These are phyloP conservation scores for Aspergillus novoparasiticus DNA, from an alignment of 2,329 filamentous ascomycete genomes.

Conservation along the genomic window DNA sequence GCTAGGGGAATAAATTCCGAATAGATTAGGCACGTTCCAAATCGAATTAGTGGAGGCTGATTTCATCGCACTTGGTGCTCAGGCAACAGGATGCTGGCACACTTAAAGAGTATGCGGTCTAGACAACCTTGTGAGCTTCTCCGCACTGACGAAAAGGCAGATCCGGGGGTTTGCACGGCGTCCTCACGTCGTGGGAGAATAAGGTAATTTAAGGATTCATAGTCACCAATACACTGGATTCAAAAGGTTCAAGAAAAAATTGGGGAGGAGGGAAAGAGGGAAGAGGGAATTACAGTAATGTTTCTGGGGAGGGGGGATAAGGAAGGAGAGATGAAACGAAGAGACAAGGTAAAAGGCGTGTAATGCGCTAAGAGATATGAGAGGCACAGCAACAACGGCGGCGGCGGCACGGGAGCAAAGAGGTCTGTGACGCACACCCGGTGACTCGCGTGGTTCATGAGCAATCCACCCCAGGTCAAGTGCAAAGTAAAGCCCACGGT, in stretches of 20 bases:
- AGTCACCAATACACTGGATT: slow-evolving; percentile 8
- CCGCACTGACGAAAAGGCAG: slow-evolving; percentile 36
- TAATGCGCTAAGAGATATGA: slow-evolving; percentile 8
- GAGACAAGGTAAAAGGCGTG: slow-evolving; percentile 12
- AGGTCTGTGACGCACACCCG: slow-evolving; percentile 46
- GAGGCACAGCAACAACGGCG: slow-evolving; percentile 13
- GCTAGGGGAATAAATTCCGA: neutral
- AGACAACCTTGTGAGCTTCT: slow-evolving; percentile 41
- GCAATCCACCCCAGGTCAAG: slow-evolving; percentile 17
- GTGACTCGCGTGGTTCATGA: slow-evolving; percentile 40
- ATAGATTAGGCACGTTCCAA: slow-evolving; percentile 12
- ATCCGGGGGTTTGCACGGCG: slow-evolving; percentile 31
- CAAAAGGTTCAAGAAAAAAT: slow-evolving; percentile 1
- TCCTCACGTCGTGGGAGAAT: slow-evolving; percentile 30
- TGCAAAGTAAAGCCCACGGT: neutral
- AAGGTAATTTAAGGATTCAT: slow-evolving; percentile 28
- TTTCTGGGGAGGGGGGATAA: slow-evolving; percentile 11
- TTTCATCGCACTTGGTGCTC: slow-evolving; percentile 29
- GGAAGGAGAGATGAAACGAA: slow-evolving; percentile 19
- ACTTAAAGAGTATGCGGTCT: slow-evolving; percentile 32
- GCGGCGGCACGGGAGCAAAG: slow-evolving; percentile 13
- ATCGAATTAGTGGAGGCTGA: slow-evolving; percentile 19
- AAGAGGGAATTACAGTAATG: slow-evolving; percentile 13
- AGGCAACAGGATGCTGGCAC: slow-evolving; percentile 31
- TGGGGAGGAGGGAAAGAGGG: slow-evolving; percentile 12